Evolutionary conservation across 2,329 filamentous ascomycete species (phyloP).

Genomic region (Neobulgaria alba): DNA sequence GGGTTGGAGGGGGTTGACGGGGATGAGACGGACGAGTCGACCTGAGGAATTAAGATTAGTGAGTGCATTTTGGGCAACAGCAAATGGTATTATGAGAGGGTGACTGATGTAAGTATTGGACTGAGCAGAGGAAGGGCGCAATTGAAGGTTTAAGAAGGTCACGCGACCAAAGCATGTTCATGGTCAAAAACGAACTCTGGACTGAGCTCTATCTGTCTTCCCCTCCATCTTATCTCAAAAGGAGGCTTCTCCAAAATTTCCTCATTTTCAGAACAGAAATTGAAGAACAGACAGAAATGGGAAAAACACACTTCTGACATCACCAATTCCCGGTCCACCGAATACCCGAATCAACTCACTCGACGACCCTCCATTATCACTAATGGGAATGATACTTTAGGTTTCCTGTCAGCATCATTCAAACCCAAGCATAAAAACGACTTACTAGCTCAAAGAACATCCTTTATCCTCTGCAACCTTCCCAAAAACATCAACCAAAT

Average conservation of each 20-base stretch:
- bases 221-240: too few relatives aligned
- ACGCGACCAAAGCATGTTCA: too few relatives aligned
- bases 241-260: too few relatives aligned
- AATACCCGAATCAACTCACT: slow-evolving; percentile 92
- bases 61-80: not conserved
- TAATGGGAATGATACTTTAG: slow-evolving; percentile 72
- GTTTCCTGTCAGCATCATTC: slow-evolving; percentile 40
- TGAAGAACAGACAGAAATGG: not conserved
- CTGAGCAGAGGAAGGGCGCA: too few relatives aligned
- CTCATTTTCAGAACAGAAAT: not conserved
- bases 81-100: not conserved
- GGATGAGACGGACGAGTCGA: slow-evolving; percentile 84
- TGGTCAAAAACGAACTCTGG: too few relatives aligned
- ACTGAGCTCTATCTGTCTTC: too few relatives aligned
- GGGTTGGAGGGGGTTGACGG: slow-evolving; percentile 45
- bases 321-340: slow-evolving; percentile 79
- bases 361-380: slow-evolving; percentile 89
- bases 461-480: slow-evolving; percentile 34
- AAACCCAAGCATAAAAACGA: not conserved
- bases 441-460: slow-evolving; percentile 29
- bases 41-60: slow-evolving; percentile 38
- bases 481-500: slow-evolving; percentile 82
- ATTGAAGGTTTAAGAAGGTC: too few relatives aligned
- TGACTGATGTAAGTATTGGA: not conserved
- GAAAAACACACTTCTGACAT: slow-evolving; percentile 56